Conservation (phyloP, 129 eudicot species). For the Sambucus nigra region DNA sequence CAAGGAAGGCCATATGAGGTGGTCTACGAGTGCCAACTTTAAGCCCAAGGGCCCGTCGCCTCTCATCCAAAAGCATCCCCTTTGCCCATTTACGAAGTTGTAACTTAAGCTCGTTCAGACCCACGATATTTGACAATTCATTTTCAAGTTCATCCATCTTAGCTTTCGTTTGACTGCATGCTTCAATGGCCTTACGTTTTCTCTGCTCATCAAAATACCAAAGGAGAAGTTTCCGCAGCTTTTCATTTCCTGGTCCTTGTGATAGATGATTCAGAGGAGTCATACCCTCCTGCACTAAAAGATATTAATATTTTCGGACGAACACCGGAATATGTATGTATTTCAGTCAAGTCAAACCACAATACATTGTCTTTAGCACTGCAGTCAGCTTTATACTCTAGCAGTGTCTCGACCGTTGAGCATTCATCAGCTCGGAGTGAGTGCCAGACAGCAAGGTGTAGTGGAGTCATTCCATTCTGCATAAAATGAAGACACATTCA, state of each 20-base stretch:
- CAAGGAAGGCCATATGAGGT: slow-evolving; percentile 98
- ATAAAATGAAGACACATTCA: background rate
- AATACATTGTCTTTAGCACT: slow-evolving; percentile 91
- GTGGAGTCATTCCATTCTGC: slow-evolving; percentile 95
- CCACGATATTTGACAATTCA: slow-evolving; percentile 66
- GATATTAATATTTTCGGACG: background rate
- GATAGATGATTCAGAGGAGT: slow-evolving; percentile 80
- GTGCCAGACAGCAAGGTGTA: slow-evolving; percentile 94
- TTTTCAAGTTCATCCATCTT: slow-evolving; percentile 87
- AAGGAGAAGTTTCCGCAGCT: slow-evolving; percentile 47
- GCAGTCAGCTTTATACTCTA: slow-evolving; percentile 77
- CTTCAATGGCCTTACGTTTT: slow-evolving; percentile 66
- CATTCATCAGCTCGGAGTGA: slow-evolving; percentile 67
- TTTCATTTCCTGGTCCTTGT: slow-evolving; percentile 76
- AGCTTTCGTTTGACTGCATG: slow-evolving; percentile 77
- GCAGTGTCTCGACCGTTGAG: slow-evolving; percentile 74
- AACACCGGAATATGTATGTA: background rate
- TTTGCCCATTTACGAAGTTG: slow-evolving; percentile 85
- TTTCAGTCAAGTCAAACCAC: background rate
- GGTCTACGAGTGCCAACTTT: slow-evolving; percentile 70
- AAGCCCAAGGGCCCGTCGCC: slow-evolving; percentile 74
- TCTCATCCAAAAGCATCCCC: slow-evolving; percentile 87
- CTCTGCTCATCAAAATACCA: slow-evolving; percentile 60
- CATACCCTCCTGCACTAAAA: slow-evolving; percentile 58
- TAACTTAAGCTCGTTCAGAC: slow-evolving; percentile 61